Evolutionary conservation across 768 basidiomycete species (phyloP).

Genomic region (Sistotremastrum suecicum): DNA sequence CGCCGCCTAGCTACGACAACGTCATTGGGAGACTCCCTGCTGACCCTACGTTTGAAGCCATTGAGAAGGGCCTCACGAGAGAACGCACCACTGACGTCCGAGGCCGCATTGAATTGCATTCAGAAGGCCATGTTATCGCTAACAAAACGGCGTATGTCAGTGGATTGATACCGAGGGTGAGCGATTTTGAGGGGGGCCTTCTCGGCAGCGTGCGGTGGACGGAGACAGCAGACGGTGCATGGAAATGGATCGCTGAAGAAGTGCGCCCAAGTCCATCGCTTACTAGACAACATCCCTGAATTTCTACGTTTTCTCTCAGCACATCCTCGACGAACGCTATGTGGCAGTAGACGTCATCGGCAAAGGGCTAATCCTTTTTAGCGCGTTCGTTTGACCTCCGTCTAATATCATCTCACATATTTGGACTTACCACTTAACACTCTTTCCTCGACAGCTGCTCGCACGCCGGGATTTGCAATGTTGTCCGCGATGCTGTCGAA

Average conservation of each 20-base stretch:
- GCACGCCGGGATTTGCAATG: conserved; percentile 80
- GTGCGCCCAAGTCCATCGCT: conserved; percentile 18
- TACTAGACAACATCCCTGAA: background rate
- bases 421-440: background rate
- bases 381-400: conserved; percentile 40
- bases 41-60: conserved; percentile 62
- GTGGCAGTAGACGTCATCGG: conserved; percentile 63
- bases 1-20: conserved; percentile 41
- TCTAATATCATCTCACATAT: background rate
- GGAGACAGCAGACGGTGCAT: conserved; percentile 13
- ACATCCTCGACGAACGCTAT: conserved; percentile 77
- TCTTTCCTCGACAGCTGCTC: conserved; percentile 29
- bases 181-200: conserved; percentile 53
- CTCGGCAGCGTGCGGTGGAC: conserved; percentile 54
- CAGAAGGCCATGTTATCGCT: conserved; percentile 51
- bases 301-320: conserved; percentile 21
- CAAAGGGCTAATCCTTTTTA: conserved; percentile 73
- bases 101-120: conserved; percentile 40
- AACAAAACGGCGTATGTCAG: conserved; percentile 58
- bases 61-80: conserved; percentile 17
- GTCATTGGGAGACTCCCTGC: conserved; percentile 44
- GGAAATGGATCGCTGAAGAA: conserved; percentile 41
- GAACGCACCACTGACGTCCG: conserved; percentile 18
- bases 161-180: conserved; percentile 64
- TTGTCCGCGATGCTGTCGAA: conserved; percentile 52